phyloP scores from a whole-genome alignment of 441 rosid species.

The Rhodomyrtus psidioides region DNA sequence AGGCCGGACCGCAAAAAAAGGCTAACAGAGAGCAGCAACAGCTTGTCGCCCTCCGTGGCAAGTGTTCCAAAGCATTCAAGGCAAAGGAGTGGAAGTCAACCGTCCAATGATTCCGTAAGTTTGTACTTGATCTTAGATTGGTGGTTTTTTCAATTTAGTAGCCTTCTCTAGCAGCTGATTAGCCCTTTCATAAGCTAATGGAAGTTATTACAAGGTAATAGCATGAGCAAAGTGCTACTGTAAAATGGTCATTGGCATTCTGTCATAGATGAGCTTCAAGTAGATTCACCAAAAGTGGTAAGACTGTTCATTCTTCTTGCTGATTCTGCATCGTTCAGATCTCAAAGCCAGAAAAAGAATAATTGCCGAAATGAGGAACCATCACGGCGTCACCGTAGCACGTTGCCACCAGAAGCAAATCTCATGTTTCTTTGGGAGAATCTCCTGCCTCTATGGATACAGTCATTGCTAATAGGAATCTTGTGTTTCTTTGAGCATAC shows the following conservation, averaged over 20 bases:
- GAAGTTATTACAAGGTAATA: not conserved
- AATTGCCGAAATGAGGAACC: not conserved
- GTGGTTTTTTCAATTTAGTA: not conserved
- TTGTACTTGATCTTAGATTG: not conserved
- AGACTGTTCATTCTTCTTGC: not conserved
- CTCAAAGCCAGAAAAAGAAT: not conserved
- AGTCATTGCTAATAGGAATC: not conserved
- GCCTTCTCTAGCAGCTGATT: not conserved
- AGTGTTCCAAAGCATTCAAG: conserved; percentile 1
- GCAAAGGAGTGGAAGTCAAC: conserved; percentile 5
- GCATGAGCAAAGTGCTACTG: not conserved
- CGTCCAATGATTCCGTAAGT: conserved; percentile 11
- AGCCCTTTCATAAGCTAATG: not conserved
- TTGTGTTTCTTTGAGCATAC: not conserved
- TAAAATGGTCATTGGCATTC: not conserved
- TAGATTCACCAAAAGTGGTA: not conserved
- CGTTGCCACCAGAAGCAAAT: not conserved
- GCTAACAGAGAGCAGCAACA: not conserved
- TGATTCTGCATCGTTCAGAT: not conserved
- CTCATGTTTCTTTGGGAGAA: not conserved
- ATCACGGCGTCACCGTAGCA: not conserved
- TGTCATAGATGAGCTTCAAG: not conserved
- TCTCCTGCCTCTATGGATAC: not conserved
- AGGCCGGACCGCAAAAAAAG: conserved; percentile 6
- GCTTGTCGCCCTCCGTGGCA: not conserved